Evolutionary conservation across 2,329 filamentous ascomycete genomes (phyloP), one percentile per base, ranked within the genome.

Genomic region (Pyrenochaeta sp.): DNA sequence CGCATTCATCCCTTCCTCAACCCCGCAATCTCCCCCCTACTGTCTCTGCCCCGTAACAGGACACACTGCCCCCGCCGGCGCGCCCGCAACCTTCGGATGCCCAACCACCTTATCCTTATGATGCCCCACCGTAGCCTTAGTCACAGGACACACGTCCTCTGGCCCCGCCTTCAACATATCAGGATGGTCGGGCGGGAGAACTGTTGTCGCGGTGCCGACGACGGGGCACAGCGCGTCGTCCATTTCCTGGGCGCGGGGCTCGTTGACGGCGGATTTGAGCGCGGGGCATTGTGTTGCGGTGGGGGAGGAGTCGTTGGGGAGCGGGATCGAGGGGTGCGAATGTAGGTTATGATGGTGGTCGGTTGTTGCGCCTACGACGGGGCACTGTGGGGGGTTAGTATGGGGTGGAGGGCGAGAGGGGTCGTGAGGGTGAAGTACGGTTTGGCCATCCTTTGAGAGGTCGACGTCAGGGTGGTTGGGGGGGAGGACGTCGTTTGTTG

Each of bases 141-240:
- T 76, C n/a, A 76, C 66, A 0, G 73, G 73, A 43, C 73, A 76
- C 6, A 74, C 63, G 7, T 71, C 64, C 4, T 65, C 71, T 14
- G 67, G 63, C 35, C 70, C 65, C 24, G 70, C 68, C 44, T 70
- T 65, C 9, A 59, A 65, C 46, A 73, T 61, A 30, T 65, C 60
- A 2, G 74, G 74, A 48, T 77, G 74, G 22, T 71, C 66, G 7
- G 74, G 74, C 5, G 74, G 74, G 6, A 77, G 61, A 13, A 74
- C 58, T 3, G 64, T 67, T 2, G 67, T 71, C 2, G 74, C 74
- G 3, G 72, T 68, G n/a, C 74, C 74, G 1, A 76, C 72, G 8
- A 76, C 67, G 1, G 74, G 74, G 54, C 74, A 77, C 1, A 73
- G 68, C 2, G 67, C 72, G 41, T 76, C 72, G 20, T 73, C 72